Percentiles rank a stretch among this genome's conserved stretches.
Evolutionary conservation across 306 rosid species (phyloP).

Genomic region (Abrus pulchellus): DNA sequence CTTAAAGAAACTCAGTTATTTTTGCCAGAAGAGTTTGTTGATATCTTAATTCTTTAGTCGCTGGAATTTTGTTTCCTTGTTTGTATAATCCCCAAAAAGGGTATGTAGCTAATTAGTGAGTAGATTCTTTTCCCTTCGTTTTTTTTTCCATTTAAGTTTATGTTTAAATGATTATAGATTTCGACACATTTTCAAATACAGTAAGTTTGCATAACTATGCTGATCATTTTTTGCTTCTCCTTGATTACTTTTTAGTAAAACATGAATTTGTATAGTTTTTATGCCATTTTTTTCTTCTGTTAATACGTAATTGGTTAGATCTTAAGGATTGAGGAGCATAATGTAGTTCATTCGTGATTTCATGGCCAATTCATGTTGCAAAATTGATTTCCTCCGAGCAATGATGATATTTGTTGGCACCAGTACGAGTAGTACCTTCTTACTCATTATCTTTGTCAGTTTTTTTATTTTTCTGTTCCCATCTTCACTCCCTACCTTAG

Average conservation of each 20-base stretch:
- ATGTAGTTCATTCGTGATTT: constrained; percentile 46
- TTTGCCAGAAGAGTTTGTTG: neutral
- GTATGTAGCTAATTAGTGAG: neutral
- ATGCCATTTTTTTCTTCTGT: neutral
- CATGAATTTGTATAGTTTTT: neutral
- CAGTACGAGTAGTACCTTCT: no score
- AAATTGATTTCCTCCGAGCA: no score
- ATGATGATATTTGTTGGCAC: no score
- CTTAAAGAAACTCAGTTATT: neutral
- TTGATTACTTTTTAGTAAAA: neutral
- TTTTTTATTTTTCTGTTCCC: no score
- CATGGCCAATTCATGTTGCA: constrained; percentile 1
- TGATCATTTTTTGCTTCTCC: neutral
- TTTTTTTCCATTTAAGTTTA: neutral
- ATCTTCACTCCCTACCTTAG: no score
- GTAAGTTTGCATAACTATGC: neutral
- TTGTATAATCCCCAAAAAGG: neutral
- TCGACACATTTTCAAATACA: no score
- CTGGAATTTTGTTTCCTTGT: neutral
- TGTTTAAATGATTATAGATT: no score
- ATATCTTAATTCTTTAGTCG: no score
- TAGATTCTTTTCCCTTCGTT: constrained; percentile 16
- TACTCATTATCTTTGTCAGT: no score
- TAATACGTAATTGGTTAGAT: neutral
- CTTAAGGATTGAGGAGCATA: constrained; percentile 23